These are phyloP conservation scores for Candida bentonensis DNA, from an alignment of 805 yeast genomes.

Conservation along the genomic window DNA sequence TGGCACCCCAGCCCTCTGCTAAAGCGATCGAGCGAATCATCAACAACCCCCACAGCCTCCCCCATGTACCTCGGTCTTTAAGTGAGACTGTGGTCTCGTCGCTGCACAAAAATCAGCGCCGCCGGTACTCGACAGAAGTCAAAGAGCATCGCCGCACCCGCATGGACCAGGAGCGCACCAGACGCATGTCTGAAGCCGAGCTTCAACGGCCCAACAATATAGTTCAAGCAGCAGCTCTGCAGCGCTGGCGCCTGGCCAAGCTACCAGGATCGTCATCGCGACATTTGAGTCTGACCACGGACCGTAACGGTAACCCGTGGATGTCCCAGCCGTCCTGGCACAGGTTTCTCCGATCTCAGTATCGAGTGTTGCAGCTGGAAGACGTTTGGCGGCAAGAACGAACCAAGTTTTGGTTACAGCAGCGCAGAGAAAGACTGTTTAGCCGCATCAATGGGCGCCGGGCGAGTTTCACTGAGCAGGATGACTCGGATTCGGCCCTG, in stretches of 20 bases:
- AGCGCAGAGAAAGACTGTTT: background rate
- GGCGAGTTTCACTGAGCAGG: too few relatives aligned
- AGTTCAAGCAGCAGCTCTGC: background rate
- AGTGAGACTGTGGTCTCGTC: background rate
- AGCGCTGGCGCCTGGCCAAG: background rate
- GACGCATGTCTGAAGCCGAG: background rate
- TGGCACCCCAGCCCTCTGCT: background rate
- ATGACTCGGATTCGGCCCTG: too few relatives aligned
- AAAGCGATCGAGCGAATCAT: background rate
- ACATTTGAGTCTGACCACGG: background rate
- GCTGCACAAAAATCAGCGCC: background rate
- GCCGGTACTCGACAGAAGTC: background rate
- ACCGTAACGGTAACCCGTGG: conserved; percentile 1
- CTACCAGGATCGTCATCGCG: background rate
- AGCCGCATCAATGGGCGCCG: background rate
- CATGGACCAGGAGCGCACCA: background rate
- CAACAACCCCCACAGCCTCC: background rate
- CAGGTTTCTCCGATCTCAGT: background rate
- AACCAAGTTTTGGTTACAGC: background rate
- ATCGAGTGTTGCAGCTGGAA: background rate
- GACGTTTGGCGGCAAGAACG: background rate
- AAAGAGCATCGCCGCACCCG: background rate
- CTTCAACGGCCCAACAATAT: background rate
- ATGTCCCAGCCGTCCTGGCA: background rate
- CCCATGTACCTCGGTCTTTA: background rate